phyloP scores from a whole-genome alignment of 352 stramenopile genomes.

The Phytophthora gonapodyides region DNA sequence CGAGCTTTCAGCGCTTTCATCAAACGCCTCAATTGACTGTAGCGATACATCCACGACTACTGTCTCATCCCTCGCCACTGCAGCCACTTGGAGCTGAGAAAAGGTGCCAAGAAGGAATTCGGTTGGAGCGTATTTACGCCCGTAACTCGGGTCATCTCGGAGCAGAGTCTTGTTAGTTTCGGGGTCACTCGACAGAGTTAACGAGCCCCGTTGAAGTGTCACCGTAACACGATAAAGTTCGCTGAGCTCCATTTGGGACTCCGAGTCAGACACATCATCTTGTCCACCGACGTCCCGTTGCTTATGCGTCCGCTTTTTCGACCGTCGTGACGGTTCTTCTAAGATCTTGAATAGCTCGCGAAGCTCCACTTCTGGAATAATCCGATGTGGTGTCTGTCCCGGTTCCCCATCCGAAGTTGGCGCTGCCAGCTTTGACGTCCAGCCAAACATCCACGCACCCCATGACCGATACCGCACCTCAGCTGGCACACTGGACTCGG shows the following conservation, averaged over 20 bases:
- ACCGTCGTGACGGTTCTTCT: constrained; percentile 72
- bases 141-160: constrained; percentile 69
- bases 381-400: constrained; percentile 40
- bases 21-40: constrained; percentile 85
- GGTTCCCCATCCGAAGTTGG: constrained; percentile 35
- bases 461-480: constrained; percentile 80
- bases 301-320: constrained; percentile 55
- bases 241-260: constrained; percentile 44
- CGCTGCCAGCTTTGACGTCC: constrained; percentile 72
- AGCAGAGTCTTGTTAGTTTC: constrained; percentile 69
- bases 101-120: constrained; percentile 84
- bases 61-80: constrained; percentile 65
- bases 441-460: constrained; percentile 88
- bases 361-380: constrained; percentile 81
- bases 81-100: constrained; percentile 75
- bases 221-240: constrained; percentile 79
- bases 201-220: constrained; percentile 68
- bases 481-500: constrained; percentile 68
- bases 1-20: constrained; percentile 86
- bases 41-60: constrained; percentile 86
- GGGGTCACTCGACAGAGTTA: constrained; percentile 77
- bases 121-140: constrained; percentile 65
- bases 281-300: constrained; percentile 31
- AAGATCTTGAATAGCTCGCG: constrained; percentile 89
- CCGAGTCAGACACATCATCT: constrained; percentile 38